Conservation (phyloP, 2,329 filamentous ascomycete genomes). For the Sclerotinia trifoliorum region DNA sequence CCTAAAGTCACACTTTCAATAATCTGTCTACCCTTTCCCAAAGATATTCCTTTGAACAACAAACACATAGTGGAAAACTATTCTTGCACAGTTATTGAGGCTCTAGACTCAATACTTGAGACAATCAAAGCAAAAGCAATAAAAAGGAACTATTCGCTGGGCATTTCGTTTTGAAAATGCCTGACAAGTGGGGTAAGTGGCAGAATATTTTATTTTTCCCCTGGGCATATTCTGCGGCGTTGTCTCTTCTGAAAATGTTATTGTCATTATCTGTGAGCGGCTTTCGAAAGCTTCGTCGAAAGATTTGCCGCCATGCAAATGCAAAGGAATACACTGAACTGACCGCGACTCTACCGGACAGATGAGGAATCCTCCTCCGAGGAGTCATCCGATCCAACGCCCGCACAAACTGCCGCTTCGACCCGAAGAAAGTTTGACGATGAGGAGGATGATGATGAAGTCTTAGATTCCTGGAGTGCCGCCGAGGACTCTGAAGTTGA, state of each 20-base stretch:
- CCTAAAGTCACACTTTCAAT: slow-evolving; percentile 16
- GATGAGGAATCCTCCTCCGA: slow-evolving; percentile 38
- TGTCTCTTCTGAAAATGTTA: not conserved
- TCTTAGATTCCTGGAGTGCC: slow-evolving; percentile 95
- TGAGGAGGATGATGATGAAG: slow-evolving; percentile 73
- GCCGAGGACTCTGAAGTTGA: slow-evolving; percentile 96
- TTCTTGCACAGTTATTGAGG: not conserved
- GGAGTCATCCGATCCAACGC: slow-evolving; percentile 51
- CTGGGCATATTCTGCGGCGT: not conserved
- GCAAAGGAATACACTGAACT: slow-evolving; percentile 31
- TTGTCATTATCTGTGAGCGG: slow-evolving; percentile 9
- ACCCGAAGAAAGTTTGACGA: slow-evolving; percentile 75
- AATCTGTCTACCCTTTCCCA: not conserved
- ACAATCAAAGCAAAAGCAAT: not conserved
- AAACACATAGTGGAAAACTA: not conserved
- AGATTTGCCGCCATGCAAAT: slow-evolving; percentile 28
- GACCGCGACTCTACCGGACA: slow-evolving; percentile 37
- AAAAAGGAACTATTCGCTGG: not conserved
- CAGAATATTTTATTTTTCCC: slow-evolving; percentile 26
- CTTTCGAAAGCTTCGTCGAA: slow-evolving; percentile 22
- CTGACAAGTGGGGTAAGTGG: slow-evolving; percentile 41
- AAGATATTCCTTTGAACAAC: slow-evolving; percentile 2
- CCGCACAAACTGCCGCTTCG: slow-evolving; percentile 36
- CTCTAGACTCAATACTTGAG: not conserved
- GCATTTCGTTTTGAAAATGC: slow-evolving; percentile 33